Percentiles rank a stretch among this genome's conserved stretches.
phyloP scores from a whole-genome alignment of 257 asterid species.

The Sherardia arvensis region DNA sequence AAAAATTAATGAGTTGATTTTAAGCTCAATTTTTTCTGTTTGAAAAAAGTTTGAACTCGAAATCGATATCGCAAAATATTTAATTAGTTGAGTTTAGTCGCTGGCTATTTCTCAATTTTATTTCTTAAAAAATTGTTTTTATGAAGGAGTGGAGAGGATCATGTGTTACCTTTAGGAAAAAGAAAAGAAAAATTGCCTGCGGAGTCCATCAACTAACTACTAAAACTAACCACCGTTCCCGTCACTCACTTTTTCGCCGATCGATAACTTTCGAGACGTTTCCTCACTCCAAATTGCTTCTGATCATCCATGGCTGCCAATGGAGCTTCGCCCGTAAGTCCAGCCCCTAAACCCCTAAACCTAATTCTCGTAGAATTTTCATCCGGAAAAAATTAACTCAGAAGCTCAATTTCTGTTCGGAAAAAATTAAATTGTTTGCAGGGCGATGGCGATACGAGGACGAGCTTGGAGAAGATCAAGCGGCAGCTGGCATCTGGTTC shows the following conservation, averaged over 20 bases:
- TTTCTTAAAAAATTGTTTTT: no score
- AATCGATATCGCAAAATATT: no score
- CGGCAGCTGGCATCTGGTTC: conserved; percentile 93
- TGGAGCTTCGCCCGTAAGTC: conserved; percentile 16
- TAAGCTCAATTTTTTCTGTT: no score
- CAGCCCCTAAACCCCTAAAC: neutral
- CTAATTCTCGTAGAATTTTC: conserved; percentile 3
- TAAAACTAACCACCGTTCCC: neutral
- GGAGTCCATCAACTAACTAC: neutral
- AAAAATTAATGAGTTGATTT: no score
- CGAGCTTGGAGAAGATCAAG: conserved; percentile 97
- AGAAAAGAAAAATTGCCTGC: neutral
- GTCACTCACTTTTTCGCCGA: neutral
- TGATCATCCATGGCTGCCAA: conserved; percentile 18
- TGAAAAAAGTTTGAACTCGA: no score
- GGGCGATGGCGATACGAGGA: conserved; percentile 75
- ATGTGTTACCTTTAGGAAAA: no score
- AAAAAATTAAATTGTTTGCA: conserved; percentile 18
- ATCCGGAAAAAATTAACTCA: neutral
- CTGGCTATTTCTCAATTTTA: no score
- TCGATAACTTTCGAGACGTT: neutral
- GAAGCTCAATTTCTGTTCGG: neutral
- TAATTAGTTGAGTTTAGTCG: no score
- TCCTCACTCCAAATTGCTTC: neutral
- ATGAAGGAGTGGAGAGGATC: no score